These are phyloP conservation scores for Globisporangium spinosum DNA, from an alignment of 352 stramenopile species.

Conservation along the genomic window DNA sequence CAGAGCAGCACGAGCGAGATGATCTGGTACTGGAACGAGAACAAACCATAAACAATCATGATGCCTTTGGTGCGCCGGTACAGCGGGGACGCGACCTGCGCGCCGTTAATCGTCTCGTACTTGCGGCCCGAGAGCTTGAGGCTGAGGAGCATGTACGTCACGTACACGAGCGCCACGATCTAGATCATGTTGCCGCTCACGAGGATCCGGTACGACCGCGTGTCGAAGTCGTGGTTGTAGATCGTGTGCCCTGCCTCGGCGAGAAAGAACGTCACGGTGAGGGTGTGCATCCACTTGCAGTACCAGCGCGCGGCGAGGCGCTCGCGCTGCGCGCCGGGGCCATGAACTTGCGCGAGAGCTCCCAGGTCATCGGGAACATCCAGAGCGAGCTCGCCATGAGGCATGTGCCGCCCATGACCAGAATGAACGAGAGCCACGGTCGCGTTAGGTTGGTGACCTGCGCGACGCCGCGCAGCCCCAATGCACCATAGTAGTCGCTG, in stretches of 20 bases:
- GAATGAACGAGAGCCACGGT: constrained; percentile 36
- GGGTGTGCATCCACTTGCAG: constrained; percentile 31
- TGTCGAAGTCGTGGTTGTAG: constrained; percentile 36
- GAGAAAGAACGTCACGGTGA: constrained; percentile 35
- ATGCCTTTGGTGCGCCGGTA: constrained; percentile 60
- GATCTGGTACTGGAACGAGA: constrained; percentile 48
- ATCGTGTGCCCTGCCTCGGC: constrained; percentile 34
- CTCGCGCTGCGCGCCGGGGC: constrained; percentile 31
- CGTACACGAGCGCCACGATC: constrained; percentile 35
- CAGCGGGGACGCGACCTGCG: constrained; percentile 42
- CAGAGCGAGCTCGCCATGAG: constrained; percentile 41
- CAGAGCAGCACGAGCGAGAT: constrained; percentile 40
- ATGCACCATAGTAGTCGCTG: constrained; percentile 32
- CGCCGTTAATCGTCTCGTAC: constrained; percentile 44
- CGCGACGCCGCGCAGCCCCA: constrained; percentile 36
- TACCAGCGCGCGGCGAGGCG: constrained; percentile 24
- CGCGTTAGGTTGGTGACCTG: constrained; percentile 34
- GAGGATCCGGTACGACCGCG: constrained; percentile 33
- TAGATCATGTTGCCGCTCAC: constrained; percentile 46
- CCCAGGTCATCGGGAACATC: constrained; percentile 46
- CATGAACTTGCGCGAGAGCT: constrained; percentile 40
- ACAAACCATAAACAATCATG: constrained; percentile 50
- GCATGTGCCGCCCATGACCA: constrained; percentile 37
- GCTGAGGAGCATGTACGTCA: constrained; percentile 31
- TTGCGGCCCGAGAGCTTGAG: constrained; percentile 48